These are phyloP conservation scores for Wickerhamomyces chaumierensis DNA, from an alignment of 805 yeast genomes.

Conservation along the genomic window DNA sequence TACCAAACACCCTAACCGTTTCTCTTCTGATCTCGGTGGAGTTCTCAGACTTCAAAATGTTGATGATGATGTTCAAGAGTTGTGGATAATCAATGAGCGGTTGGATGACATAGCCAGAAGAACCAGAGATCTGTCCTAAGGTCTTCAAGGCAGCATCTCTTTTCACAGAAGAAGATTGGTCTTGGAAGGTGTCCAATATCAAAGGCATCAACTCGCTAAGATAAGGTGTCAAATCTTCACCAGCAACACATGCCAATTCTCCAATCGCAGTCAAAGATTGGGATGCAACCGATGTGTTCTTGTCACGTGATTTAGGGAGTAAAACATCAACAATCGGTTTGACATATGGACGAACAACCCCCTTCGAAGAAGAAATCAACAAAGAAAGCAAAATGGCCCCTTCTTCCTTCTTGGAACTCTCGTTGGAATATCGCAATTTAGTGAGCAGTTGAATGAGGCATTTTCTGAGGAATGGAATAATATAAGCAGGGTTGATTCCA, in stretches of 20 bases:
- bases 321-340: conserved; percentile 83
- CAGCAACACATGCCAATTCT: conserved; percentile 79
- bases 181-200: conserved; percentile 78
- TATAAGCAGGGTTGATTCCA: conserved; percentile 84
- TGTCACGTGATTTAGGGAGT: conserved; percentile 62
- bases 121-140: conserved; percentile 77
- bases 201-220: conserved; percentile 76
- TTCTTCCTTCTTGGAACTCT: conserved; percentile 73
- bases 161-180: conserved; percentile 79
- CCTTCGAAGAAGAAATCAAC: conserved; percentile 66
- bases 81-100: conserved; percentile 91
- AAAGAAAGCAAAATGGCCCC: conserved; percentile 66
- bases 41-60: conserved; percentile 71
- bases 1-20: conserved; percentile 82
- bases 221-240: conserved; percentile 68
- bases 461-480: conserved; percentile 85
- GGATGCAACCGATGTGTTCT: conserved; percentile 73
- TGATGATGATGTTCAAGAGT: conserved; percentile 67
- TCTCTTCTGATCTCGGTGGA: conserved; percentile 71
- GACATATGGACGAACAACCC: conserved; percentile 81
- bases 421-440: conserved; percentile 71
- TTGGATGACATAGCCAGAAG: conserved; percentile 91
- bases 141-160: conserved; percentile 85
- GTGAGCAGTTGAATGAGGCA: conserved; percentile 78
- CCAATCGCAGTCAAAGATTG: conserved; percentile 83